A percentile compares a stretch with the other conserved stretches of the same genome.
These are phyloP conservation scores for Clitocybe nebularis DNA, from an alignment of 1,284 basidiomycete genomes.

Conservation along the genomic window DNA sequence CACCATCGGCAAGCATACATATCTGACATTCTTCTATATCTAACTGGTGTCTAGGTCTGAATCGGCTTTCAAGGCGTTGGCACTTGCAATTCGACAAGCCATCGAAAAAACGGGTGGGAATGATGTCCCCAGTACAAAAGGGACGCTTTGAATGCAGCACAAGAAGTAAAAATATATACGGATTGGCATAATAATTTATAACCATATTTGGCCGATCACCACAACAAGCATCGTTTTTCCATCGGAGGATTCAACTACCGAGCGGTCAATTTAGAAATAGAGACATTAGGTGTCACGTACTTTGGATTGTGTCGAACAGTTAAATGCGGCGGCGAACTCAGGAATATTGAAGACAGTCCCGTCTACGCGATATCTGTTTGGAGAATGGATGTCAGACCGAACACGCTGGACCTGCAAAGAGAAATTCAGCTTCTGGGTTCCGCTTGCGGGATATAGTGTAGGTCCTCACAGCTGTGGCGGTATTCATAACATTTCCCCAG, in stretches of 20 bases:
- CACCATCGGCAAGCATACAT: constrained; percentile 79
- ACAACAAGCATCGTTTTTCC: constrained; percentile 67
- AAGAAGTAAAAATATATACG: constrained; percentile 13
- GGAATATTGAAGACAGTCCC: constrained; percentile 80
- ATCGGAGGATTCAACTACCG: constrained; percentile 60
- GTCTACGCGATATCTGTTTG: constrained; percentile 72
- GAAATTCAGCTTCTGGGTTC: constrained; percentile 22
- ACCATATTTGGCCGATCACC: constrained; percentile 36
- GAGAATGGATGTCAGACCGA: constrained; percentile 87
- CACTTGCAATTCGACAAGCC: constrained; percentile 92
- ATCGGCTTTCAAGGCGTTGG: constrained; percentile 96
- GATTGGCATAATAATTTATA: not conserved
- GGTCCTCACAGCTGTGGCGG: constrained; percentile 61
- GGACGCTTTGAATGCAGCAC: constrained; percentile 54
- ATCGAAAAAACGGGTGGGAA: constrained; percentile 85
- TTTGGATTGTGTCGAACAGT: constrained; percentile 67
- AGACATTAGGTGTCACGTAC: constrained; percentile 28
- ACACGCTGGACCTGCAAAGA: constrained; percentile 65
- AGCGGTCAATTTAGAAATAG: not conserved
- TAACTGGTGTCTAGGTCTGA: constrained; percentile 63
- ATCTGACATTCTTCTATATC: not conserved
- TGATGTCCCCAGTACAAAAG: constrained; percentile 97
- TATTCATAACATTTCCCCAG: constrained; percentile 74
- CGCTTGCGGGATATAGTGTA: not conserved
- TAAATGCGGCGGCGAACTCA: constrained; percentile 76